Evolutionary conservation across 2,329 filamentous ascomycete species (phyloP), one percentile per base, ranked within the genome.

Genomic region (Fusarium sp.): DNA sequence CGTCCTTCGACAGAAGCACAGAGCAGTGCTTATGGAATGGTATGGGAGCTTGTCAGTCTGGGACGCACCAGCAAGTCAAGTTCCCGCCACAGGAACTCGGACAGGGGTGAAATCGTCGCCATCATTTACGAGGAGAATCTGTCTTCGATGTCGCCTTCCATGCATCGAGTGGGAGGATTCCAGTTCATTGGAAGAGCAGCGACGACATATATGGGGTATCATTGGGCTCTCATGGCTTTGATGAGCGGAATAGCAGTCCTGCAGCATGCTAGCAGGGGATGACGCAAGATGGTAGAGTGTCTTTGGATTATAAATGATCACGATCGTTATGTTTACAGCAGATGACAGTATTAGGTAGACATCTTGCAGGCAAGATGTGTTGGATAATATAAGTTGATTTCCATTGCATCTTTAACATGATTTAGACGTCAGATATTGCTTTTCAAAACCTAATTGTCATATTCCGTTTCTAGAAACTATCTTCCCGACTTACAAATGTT

Each of bases 1-100:
- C 45, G 52, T 0, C n/a, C 28, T 3, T 63, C 69, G 1, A 34
- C 60, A 7, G 55, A 54, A 47, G 47, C 59, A 10, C 59, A 57
- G 11, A 64, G 19, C 15, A 13, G 28, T 9, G 21, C 46, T 13
- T 64, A 58, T 2, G 44, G 19, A 2, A 42, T 31, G 22, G 58
- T 61, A 1, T 72, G 69, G 69, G 63, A 72, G 13, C 69, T 72
- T 0, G 34, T 64, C 2, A 67, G 64, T 0, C 28, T 70, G 0
- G 60, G 69, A 2, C 36, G 40, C 1, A 34, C 10, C 6, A 52
- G 45, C 21, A 56, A 19, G 3, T 44, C 69, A 0, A 14, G 51
- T 3, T 64, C 60, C 1, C 22, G 7, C n/a, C 57, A 53, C 2
- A 39, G 56, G 11, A 54, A 54, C 13, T 40, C 49, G 5, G 28